Conservation (phyloP, 192 early-diverging fungal species). For the Oehlia diaphana region DNA sequence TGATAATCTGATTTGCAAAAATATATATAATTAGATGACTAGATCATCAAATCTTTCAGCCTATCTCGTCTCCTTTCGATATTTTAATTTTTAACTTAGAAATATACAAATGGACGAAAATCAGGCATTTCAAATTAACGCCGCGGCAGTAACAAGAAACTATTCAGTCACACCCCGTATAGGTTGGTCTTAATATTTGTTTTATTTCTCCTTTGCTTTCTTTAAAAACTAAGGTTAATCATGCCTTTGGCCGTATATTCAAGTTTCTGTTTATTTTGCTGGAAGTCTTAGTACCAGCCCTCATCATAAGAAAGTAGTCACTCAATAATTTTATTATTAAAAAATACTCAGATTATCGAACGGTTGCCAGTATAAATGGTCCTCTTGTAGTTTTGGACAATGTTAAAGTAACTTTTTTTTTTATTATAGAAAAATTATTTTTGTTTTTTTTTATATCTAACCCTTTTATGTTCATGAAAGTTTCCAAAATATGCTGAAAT, state of each 20-base stretch:
- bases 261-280: neutral
- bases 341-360: conserved; percentile 81
- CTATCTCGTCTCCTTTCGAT: neutral
- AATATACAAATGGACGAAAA: conserved; percentile 24
- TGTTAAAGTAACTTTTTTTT: conserved; percentile 73
- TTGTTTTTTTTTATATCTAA: conserved; percentile 10
- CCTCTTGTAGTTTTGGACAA: conserved; percentile 98
- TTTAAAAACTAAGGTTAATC: neutral
- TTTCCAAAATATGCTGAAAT: conserved; percentile 98
- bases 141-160: conserved; percentile 85
- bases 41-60: neutral
- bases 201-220: neutral
- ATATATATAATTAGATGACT: neutral
- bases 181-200: conserved; percentile 52
- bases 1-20: neutral
- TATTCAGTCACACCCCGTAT: conserved; percentile 83
- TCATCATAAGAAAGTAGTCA: neutral
- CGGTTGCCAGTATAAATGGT: conserved; percentile 96
- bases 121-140: conserved; percentile 80
- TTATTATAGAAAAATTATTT: conserved; percentile 1
- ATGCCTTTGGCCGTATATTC: neutral
- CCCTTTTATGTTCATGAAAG: conserved; percentile 38
- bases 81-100: neutral
- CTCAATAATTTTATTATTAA: neutral
- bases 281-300: neutral